These are phyloP conservation scores for Jatropha multifida DNA, from an alignment of 441 rosid genomes.

Conservation along the genomic window DNA sequence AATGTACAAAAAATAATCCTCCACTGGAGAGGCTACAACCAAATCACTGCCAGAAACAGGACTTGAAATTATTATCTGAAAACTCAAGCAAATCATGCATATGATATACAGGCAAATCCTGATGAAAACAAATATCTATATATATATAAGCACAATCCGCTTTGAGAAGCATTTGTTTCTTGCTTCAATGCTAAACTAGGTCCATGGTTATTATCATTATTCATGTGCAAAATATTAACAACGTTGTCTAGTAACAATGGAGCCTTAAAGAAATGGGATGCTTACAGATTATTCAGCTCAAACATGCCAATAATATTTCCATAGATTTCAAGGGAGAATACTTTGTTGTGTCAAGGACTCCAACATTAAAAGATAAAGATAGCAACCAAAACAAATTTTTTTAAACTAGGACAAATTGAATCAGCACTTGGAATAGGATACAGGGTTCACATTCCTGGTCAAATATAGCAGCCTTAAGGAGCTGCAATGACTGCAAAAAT, in stretches of 20 bases:
- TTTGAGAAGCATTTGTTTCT: not conserved
- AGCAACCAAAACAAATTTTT: not conserved
- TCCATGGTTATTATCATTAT: constrained; percentile 8
- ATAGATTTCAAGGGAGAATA: constrained; percentile 88
- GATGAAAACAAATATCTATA: no score
- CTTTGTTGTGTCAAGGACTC: constrained; percentile 65
- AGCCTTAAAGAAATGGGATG: constrained; percentile 13
- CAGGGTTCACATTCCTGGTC: constrained; percentile 82
- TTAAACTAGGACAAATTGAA: not conserved
- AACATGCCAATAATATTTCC: constrained; percentile 95
- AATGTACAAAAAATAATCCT: constrained; percentile 79
- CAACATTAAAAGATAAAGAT: constrained; percentile 14
- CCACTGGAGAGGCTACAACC: constrained; percentile 93
- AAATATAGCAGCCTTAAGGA: constrained; percentile 72
- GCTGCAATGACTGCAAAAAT: constrained; percentile 71
- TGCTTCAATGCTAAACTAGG: constrained; percentile 13
- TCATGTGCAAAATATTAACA: constrained; percentile 4
- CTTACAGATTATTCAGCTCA: constrained; percentile 96
- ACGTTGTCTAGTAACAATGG: constrained; percentile 4
- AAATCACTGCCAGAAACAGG: constrained; percentile 65
- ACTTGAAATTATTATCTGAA: constrained; percentile 23
- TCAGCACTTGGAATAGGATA: constrained; percentile 47
- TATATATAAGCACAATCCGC: not conserved
- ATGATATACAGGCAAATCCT: not conserved
- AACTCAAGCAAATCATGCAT: constrained; percentile 15